phyloP scores from a whole-genome alignment of 202 grass and related monocot genomes.

The Saccharum hybrid region DNA sequence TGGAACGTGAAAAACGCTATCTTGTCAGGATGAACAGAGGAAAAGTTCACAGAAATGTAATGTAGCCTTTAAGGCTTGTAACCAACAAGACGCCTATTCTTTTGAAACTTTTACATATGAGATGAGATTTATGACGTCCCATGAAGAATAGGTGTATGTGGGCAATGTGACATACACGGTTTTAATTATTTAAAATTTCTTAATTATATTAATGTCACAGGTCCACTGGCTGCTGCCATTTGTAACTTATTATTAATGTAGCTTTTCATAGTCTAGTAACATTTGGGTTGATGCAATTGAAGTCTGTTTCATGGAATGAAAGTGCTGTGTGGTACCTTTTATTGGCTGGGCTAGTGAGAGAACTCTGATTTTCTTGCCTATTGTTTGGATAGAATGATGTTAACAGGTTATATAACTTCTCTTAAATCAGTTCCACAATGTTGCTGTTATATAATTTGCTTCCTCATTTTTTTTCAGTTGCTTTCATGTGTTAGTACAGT shows the following conservation, averaged over 20 bases:
- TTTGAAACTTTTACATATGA: slow-evolving; percentile 7
- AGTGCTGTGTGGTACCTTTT: slow-evolving; percentile 3
- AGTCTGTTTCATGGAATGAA: slow-evolving; percentile 19
- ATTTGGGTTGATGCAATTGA: slow-evolving; percentile 16
- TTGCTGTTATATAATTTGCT: slow-evolving; percentile 37
- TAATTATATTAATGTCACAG: slow-evolving; percentile 19
- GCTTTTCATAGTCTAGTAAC: slow-evolving; percentile 6
- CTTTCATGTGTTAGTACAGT: slow-evolving; percentile 35
- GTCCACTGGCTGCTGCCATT: slow-evolving; percentile 15
- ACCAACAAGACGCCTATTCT: neutral
- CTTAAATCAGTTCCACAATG: slow-evolving; percentile 9
- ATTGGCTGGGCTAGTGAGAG: slow-evolving; percentile 8
- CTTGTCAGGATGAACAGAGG: neutral
- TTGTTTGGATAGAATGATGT: slow-evolving; percentile 24
- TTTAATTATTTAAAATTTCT: slow-evolving; percentile 15
- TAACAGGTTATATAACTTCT: slow-evolving; percentile 21
- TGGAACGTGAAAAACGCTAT: neutral
- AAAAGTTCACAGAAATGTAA: neutral
- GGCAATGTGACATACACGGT: neutral
- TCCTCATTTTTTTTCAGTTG: slow-evolving; percentile 19
- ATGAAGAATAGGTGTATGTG: too few species aligned
- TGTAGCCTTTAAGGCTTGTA: slow-evolving; percentile 17
- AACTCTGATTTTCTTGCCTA: neutral
- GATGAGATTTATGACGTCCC: too few species aligned
- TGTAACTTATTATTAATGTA: slow-evolving; percentile 16